phyloP scores from a whole-genome alignment of 2,329 filamentous ascomycete species.

The Botrytis cinerea region DNA sequence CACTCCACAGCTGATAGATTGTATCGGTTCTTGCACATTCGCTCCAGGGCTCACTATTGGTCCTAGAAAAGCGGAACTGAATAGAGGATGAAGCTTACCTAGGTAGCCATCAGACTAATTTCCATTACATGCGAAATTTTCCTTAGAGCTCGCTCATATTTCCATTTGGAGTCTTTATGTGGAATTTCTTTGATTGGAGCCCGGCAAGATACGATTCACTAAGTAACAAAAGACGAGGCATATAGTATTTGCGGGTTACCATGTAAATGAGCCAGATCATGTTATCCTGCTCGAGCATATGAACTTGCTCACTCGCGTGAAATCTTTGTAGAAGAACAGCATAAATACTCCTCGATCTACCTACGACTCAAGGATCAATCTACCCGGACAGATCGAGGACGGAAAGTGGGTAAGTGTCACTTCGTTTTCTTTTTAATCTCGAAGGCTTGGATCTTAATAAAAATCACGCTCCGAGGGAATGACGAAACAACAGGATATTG shows the following conservation, averaged over 20 bases:
- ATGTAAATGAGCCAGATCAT: neutral
- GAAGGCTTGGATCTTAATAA: neutral
- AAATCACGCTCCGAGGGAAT: neutral
- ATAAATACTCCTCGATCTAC: neutral
- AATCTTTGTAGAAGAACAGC: neutral
- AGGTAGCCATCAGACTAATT: accelerated
- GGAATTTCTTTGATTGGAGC: neutral
- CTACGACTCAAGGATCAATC: neutral
- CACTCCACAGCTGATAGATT: neutral
- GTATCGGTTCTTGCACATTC: too few species aligned
- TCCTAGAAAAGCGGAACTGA: accelerated
- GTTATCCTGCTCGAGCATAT: neutral
- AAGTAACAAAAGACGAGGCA: accelerated
- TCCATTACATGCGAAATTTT: too few species aligned
- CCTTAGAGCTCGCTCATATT: neutral
- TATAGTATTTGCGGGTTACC: too few species aligned
- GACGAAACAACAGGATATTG: neutral
- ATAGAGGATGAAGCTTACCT: accelerated
- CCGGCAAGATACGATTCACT: neutral
- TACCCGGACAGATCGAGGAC: too few species aligned
- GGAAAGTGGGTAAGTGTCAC: too few species aligned
- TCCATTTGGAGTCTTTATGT: neutral
- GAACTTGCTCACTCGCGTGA: neutral
- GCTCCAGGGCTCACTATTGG: too few species aligned
- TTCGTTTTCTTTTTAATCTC: neutral